Conservation (phyloP, 345 rosid genomes). For the Nasturtium officinale region DNA sequence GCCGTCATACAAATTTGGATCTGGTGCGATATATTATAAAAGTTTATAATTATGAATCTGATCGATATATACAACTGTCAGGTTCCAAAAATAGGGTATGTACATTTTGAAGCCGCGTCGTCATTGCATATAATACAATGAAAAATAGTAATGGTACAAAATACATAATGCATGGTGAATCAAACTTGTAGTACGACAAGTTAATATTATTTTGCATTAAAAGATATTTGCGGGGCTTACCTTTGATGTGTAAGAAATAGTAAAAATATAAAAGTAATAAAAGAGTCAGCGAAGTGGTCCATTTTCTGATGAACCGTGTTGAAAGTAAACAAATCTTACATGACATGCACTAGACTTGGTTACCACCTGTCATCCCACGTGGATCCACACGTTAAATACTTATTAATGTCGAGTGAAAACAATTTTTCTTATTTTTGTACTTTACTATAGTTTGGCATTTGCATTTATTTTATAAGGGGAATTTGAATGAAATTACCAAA, state of each 20-base stretch:
- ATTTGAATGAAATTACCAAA: background rate
- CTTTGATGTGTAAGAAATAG: slow-evolving; percentile 1
- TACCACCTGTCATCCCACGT: slow-evolving; percentile 40
- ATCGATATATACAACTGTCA: slow-evolving; percentile 32
- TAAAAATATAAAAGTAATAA: background rate
- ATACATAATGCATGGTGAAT: slow-evolving; percentile 2
- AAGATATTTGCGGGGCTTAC: slow-evolving; percentile 14
- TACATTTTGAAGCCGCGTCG: slow-evolving; percentile 39
- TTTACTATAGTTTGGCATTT: background rate
- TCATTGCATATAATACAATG: slow-evolving; percentile 3
- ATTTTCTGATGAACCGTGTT: slow-evolving; percentile 42
- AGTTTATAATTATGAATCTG: background rate
- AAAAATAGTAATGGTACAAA: slow-evolving; percentile 3
- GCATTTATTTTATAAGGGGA: background rate
- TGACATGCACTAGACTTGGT: slow-evolving; percentile 37
- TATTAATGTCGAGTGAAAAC: slow-evolving; percentile 8
- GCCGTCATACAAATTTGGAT: slow-evolving; percentile 10
- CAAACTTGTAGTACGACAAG: slow-evolving; percentile 14
- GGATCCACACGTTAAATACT: slow-evolving; percentile 22
- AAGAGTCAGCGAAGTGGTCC: slow-evolving; percentile 38
- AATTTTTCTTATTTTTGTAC: background rate
- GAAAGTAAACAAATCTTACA: slow-evolving; percentile 36
- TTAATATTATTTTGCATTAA: background rate
- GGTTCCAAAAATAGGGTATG: slow-evolving; percentile 21
- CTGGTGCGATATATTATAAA: background rate